Conservation (phyloP, 257 asterid species). For the Scutellaria galericulata region DNA sequence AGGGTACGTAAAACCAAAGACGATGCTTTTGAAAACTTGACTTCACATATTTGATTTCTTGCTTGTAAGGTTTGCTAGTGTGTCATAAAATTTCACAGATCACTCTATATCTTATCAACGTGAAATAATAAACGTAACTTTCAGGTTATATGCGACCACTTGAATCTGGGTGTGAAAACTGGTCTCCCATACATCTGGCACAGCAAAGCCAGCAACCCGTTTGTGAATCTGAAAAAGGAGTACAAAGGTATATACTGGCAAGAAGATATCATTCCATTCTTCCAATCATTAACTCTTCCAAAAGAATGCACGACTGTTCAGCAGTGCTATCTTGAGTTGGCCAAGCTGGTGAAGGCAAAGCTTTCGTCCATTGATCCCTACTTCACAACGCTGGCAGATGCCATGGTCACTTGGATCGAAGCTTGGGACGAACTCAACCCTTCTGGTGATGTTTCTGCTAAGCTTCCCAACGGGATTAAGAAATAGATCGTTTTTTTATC, state of each 20-base stretch:
- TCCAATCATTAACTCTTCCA: constrained; percentile 52
- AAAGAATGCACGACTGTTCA: constrained; percentile 75
- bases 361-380: constrained; percentile 56
- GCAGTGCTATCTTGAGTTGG: constrained; percentile 66
- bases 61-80: not conserved
- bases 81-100: not conserved
- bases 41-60: not conserved
- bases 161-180: constrained; percentile 70
- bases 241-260: constrained; percentile 88
- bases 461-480: constrained; percentile 40
- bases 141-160: constrained; percentile 82
- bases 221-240: constrained; percentile 78
- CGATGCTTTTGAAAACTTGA: not conserved
- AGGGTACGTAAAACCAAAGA: not conserved
- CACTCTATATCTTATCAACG: not conserved
- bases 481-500: constrained; percentile 37
- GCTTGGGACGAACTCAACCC: constrained; percentile 92
- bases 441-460: constrained; percentile 45
- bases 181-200: constrained; percentile 90
- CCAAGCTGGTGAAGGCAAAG: constrained; percentile 67
- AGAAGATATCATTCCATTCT: constrained; percentile 76
- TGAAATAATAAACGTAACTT: not conserved
- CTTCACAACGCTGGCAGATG: constrained; percentile 74
- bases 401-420: constrained; percentile 83
- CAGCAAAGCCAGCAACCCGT: constrained; percentile 91